Conservation (phyloP, 345 rosid species). For the Firmiana major region DNA sequence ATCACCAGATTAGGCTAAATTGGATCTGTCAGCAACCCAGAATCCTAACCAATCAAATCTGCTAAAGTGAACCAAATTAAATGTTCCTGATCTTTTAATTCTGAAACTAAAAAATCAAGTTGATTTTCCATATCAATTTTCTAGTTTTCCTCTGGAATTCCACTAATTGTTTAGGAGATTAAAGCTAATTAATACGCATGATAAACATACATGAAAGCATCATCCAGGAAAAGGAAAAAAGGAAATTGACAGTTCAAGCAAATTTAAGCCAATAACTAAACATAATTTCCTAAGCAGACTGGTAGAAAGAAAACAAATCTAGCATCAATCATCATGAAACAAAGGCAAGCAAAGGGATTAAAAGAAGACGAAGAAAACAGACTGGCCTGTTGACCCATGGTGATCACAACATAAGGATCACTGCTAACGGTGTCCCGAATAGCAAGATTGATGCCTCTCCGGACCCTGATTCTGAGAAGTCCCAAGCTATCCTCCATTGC, state of each 20-base stretch:
- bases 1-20: not conserved
- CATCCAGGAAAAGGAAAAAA: not conserved
- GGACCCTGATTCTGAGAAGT: constrained; percentile 40
- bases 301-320: not conserved
- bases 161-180: too few relatives aligned
- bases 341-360: constrained; percentile 1
- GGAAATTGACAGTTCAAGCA: not conserved
- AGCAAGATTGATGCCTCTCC: constrained; percentile 45
- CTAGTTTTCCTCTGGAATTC: not conserved
- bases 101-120: not conserved
- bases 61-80: too few relatives aligned
- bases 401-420: constrained; percentile 51
- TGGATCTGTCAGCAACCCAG: not conserved
- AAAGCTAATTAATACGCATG: too few relatives aligned
- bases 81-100: not conserved
- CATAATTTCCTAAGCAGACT: not conserved
- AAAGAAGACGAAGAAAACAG: not conserved
- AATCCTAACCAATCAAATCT: too few relatives aligned
- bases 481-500: constrained; percentile 42
- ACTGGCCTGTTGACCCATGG: constrained; percentile 41
- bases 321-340: not conserved
- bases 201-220: not conserved
- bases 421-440: constrained; percentile 38
- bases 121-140: not conserved
- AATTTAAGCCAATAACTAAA: not conserved